Evolutionary conservation across 305 asterid genomes (phyloP).

Genomic region (Caryopteris hybrid): DNA sequence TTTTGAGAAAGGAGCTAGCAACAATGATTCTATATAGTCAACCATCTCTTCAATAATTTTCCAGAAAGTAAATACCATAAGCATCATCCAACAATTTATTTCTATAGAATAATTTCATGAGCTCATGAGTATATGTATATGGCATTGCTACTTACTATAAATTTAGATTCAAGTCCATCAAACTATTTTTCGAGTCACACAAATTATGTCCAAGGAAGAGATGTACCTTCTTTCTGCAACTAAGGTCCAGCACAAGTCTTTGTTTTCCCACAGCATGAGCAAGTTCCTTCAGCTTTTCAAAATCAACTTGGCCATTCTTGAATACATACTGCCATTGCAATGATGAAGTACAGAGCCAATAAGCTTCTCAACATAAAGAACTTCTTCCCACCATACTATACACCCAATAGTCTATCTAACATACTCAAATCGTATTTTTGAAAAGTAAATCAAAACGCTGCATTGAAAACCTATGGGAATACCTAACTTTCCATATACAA

Average conservation of each 20-base stretch:
- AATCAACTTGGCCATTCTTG: constrained; percentile 82
- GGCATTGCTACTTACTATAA: neutral
- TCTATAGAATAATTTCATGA: neutral
- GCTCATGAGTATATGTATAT: neutral
- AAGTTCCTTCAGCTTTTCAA: constrained; percentile 76
- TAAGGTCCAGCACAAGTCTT: constrained; percentile 88
- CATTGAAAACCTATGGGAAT: neutral
- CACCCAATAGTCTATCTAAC: constrained; percentile 12
- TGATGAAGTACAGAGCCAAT: constrained; percentile 13
- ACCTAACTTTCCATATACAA: neutral
- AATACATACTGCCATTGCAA: constrained; percentile 68
- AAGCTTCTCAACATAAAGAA: constrained; percentile 14
- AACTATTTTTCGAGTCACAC: neutral
- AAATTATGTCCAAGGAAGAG: constrained; percentile 6
- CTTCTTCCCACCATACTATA: neutral
- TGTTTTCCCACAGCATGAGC: constrained; percentile 64
- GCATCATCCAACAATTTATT: neutral
- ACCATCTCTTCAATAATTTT: constrained; percentile 2
- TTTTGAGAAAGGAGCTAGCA: neutral
- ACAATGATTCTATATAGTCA: neutral
- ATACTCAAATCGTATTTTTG: constrained; percentile 4
- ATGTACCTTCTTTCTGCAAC: constrained; percentile 90
- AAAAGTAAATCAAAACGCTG: neutral
- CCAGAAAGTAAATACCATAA: neutral
- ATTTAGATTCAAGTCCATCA: neutral